Conservation (phyloP, 495 filamentous ascomycete species). For the Mytilinidion resinicola region DNA sequence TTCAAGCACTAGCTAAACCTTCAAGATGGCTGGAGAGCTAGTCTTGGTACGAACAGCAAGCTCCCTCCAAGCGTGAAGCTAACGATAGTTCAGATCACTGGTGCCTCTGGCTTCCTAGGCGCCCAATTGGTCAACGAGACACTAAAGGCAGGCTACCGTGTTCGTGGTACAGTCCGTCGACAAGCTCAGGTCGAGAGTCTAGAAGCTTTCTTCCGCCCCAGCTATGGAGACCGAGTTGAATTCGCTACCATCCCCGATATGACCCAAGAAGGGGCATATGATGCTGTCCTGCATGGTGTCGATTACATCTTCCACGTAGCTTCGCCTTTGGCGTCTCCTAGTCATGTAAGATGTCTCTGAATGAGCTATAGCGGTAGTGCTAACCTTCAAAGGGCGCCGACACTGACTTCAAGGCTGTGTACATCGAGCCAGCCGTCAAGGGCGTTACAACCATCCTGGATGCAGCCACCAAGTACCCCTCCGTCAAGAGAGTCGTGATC, state of each 20-base stretch:
- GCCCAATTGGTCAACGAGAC: constrained; percentile 33
- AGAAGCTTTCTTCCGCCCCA: constrained; percentile 12
- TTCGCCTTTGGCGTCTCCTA: constrained; percentile 33
- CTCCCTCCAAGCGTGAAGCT: neutral
- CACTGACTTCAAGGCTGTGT: constrained; percentile 25
- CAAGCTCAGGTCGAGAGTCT: constrained; percentile 26
- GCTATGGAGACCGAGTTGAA: constrained; percentile 21
- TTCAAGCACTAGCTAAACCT: too few species aligned
- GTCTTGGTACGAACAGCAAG: neutral
- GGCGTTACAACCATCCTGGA: constrained; percentile 34
- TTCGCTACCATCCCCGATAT: constrained; percentile 36
- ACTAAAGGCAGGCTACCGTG: constrained; percentile 22
- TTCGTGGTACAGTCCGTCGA: constrained; percentile 22
- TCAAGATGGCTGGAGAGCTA: neutral
- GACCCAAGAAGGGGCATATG: constrained; percentile 30
- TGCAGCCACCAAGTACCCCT: constrained; percentile 29
- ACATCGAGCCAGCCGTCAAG: constrained; percentile 34
- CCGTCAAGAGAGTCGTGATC: constrained; percentile 38
- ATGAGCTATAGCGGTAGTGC: too few species aligned
- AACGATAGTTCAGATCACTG: constrained; percentile 12
- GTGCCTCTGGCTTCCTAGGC: constrained; percentile 33
- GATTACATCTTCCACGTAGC: constrained; percentile 41
- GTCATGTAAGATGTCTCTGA: too few species aligned
- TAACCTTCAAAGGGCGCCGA: too few species aligned
- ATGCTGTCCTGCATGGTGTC: constrained; percentile 32